Base-by-base conservation (phyloP, 306 rosid species). In the Pterocarpus santalinus region DNA sequence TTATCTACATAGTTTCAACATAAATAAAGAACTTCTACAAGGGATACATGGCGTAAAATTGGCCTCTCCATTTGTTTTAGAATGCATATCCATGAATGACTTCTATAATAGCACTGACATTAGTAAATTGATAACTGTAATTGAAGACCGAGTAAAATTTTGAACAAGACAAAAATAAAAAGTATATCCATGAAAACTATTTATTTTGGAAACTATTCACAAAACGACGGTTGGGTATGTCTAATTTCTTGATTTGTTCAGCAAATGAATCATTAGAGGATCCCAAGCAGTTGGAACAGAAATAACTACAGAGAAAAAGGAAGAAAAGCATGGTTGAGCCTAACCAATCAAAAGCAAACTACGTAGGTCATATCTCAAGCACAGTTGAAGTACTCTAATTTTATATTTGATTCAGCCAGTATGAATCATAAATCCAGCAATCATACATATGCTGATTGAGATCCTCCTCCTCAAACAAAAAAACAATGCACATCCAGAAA, bases 251-350 rank as follows among this genome's bases (percentile, higher is more conserved):
- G 38, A 30, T 15, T 61, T 38, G 58, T 36, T 63, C 58, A 8
- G 79, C 30, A 51, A 44, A 63, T 22, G 49, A 80, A 35, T 55
- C 41, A 65, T 16, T 65, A 14, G 30, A 60, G 8, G 15, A 15
- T 72, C 33, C 82, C 38, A 33, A 57, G 33, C 65, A 62, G 41
- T 74, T 16, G 69, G 56, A 69, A 68, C 63, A 75, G 38, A 69
- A 75, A 38, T 38, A 34, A 34, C 53, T 5, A 7, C 32, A 12
- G 14, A 56, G 30, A 16, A 56, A 33, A 66, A n/a, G 5, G 16
- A 43, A 72, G 35, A 69, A 44, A 60, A 8, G 28, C 35, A 67
- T 11, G 0, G 14, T 44, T 43, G 49, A 51, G 75, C 51, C 22
- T 47, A 67, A 67, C 64, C 51, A 55, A 62, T 71, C 44, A 34